phyloP scores from a whole-genome alignment of 306 rosid species.

The Corylus americana region DNA sequence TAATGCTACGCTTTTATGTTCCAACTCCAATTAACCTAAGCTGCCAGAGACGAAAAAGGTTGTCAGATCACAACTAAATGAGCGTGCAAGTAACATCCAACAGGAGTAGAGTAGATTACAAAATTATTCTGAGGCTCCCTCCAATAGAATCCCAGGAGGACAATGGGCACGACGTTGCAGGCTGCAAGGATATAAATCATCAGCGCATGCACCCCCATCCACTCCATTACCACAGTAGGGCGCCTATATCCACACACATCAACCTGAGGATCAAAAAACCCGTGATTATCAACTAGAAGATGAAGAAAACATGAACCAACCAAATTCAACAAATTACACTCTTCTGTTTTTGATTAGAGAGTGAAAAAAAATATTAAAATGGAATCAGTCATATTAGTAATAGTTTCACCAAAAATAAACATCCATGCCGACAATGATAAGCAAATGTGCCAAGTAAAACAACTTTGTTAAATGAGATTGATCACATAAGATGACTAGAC shows the following conservation, averaged over 20 bases:
- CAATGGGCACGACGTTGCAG: constrained; percentile 81
- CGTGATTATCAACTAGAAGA: neutral
- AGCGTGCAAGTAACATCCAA: neutral
- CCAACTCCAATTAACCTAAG: constrained; percentile 64
- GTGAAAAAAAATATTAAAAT: neutral
- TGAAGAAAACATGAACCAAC: neutral
- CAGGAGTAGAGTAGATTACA: constrained; percentile 39
- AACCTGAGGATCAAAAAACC: constrained; percentile 45
- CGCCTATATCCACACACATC: constrained; percentile 81
- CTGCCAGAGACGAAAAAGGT: constrained; percentile 31
- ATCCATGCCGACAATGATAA: constrained; percentile 1
- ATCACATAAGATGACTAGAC: constrained; percentile 1
- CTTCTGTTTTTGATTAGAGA: neutral
- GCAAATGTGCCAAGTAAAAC: constrained; percentile 7
- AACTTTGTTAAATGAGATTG: neutral
- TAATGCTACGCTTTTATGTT: constrained; percentile 36
- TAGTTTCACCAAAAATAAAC: neutral
- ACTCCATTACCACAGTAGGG: constrained; percentile 56
- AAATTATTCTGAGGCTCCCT: constrained; percentile 73
- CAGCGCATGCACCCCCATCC: constrained; percentile 95
- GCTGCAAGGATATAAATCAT: constrained; percentile 72
- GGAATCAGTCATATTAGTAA: neutral
- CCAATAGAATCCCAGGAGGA: constrained; percentile 86
- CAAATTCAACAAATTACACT: neutral
- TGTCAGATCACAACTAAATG: constrained; percentile 8